These are phyloP conservation scores for Colletotrichum liaoningense DNA, from an alignment of 2,329 filamentous ascomycete species.

Conservation along the genomic window DNA sequence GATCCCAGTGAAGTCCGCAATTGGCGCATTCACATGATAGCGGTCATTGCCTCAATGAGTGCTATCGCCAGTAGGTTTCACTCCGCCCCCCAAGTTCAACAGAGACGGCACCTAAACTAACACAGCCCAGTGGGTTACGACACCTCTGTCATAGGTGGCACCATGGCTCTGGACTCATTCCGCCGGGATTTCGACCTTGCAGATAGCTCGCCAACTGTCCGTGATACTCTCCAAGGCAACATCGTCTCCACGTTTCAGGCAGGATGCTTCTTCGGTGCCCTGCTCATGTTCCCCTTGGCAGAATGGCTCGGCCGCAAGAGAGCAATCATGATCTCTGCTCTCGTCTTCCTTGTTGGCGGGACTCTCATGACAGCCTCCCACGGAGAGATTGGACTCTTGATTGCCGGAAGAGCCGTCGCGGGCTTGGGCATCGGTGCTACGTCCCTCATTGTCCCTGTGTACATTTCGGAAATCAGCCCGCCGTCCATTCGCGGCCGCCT, in stretches of 20 bases:
- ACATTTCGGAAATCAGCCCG: conserved; percentile 67
- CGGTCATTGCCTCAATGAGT: conserved; percentile 39
- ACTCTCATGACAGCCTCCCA: conserved; percentile 49
- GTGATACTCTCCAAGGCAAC: conserved; percentile 40
- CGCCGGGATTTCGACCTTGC: conserved; percentile 36
- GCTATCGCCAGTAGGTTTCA: conserved; percentile 37
- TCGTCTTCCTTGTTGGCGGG: conserved; percentile 61
- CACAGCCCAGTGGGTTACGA: conserved; percentile 2
- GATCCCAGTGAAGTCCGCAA: conserved; percentile 30
- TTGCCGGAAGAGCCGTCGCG: conserved; percentile 64
- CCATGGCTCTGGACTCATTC: conserved; percentile 40
- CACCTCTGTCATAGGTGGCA: conserved; percentile 39
- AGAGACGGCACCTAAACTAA: not conserved
- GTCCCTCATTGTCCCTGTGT: conserved; percentile 66
- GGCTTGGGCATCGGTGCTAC: conserved; percentile 63
- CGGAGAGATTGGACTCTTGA: conserved; percentile 62
- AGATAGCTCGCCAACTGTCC: conserved; percentile 2
- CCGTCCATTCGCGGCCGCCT: conserved; percentile 63
- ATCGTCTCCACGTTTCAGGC: conserved; percentile 62
- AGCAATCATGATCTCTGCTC: conserved; percentile 62
- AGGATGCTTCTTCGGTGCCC: conserved; percentile 65
- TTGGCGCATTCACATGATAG: conserved; percentile 39
- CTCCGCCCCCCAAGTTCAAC: not conserved
- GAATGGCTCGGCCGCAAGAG: conserved; percentile 65
- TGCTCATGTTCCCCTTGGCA: conserved; percentile 66